Evolutionary conservation across 2,329 filamentous ascomycete genomes (phyloP).

Genomic region (Alternaria atra): DNA sequence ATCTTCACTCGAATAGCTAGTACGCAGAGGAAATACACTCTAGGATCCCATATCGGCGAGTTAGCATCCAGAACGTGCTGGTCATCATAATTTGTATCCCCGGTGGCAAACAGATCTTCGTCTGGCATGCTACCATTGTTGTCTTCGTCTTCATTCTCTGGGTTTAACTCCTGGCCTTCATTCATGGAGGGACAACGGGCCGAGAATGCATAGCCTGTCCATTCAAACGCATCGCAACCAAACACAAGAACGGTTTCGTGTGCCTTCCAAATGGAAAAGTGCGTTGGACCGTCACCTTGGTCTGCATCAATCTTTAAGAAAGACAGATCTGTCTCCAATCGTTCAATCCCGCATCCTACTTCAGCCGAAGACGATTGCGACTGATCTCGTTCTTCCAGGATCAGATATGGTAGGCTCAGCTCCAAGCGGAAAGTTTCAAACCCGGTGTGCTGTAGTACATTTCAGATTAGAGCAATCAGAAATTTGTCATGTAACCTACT

Average conservation of each 20-base stretch:
- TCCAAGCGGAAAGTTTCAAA: background rate
- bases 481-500: background rate
- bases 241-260: background rate
- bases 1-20: background rate
- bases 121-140: background rate
- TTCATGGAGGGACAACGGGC: background rate
- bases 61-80: background rate
- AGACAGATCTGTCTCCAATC: background rate
- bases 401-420: background rate
- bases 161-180: background rate
- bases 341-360: background rate
- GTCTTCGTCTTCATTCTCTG: background rate
- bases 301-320: background rate
- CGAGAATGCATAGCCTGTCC: conserved; percentile 1
- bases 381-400: background rate
- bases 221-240: background rate
- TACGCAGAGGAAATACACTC: background rate
- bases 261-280: background rate
- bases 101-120: background rate
- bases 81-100: background rate
- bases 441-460: background rate
- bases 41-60: background rate
- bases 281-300: background rate
- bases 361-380: background rate
- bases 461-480: background rate